These are phyloP conservation scores for Turritis glabra DNA, from an alignment of 345 rosid species.

Conservation along the genomic window DNA sequence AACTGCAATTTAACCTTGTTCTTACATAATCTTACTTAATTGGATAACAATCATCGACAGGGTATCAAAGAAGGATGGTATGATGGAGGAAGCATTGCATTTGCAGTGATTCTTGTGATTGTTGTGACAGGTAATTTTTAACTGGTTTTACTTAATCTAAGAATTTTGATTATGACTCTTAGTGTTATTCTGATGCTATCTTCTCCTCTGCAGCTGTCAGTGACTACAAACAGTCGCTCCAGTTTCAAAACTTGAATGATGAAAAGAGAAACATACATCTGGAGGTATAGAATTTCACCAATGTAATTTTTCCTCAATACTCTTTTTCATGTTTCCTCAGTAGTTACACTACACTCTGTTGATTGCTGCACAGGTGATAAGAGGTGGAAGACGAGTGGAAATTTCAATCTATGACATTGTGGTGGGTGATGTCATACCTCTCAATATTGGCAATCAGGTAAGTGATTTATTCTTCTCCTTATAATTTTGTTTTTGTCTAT, in stretches of 20 bases:
- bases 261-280: slow-evolving; percentile 96
- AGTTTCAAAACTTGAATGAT: slow-evolving; percentile 89
- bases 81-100: slow-evolving; percentile 97
- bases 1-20: not conserved
- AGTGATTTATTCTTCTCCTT: slow-evolving; percentile 10
- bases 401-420: slow-evolving; percentile 90
- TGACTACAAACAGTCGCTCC: slow-evolving; percentile 98
- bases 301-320: not conserved
- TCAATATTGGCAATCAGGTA: slow-evolving; percentile 96
- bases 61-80: slow-evolving; percentile 96
- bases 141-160: not conserved
- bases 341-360: slow-evolving; percentile 11
- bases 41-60: slow-evolving; percentile 39
- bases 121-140: slow-evolving; percentile 73
- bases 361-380: slow-evolving; percentile 55
- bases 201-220: slow-evolving; percentile 66
- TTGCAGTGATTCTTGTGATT: slow-evolving; percentile 91
- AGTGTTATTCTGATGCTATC: slow-evolving; percentile 3
- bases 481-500: not conserved
- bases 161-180: not conserved
- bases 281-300: slow-evolving; percentile 57
- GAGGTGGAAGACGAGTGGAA: slow-evolving; percentile 86
- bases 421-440: slow-evolving; percentile 96
- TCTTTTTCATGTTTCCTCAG: slow-evolving; percentile 11
- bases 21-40: not conserved